Percentiles rank a stretch among this genome's conserved stretches.
Conservation (phyloP, 768 basidiomycete species). For the Amyloporia xantha region DNA sequence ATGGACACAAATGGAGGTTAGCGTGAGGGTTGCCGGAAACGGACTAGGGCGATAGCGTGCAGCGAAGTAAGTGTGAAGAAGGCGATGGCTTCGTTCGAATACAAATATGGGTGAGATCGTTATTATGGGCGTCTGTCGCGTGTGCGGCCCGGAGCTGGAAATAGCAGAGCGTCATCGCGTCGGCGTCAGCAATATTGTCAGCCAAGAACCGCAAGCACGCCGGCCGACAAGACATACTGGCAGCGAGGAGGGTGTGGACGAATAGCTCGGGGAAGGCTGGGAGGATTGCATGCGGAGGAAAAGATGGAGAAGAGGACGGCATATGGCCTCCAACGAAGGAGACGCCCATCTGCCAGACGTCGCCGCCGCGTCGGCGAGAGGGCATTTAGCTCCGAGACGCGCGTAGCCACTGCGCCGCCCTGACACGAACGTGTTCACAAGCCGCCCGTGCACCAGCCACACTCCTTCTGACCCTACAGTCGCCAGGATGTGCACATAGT, state of each 20-base stretch:
- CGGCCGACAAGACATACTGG: too few relatives aligned
- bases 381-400: too few relatives aligned
- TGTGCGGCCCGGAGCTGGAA: not conserved
- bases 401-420: too few relatives aligned
- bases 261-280: too few relatives aligned
- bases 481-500: too few relatives aligned
- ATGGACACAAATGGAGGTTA: not conserved
- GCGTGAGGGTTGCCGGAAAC: not conserved
- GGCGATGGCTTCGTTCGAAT: constrained; percentile 1
- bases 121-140: not conserved
- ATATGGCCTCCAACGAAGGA: too few relatives aligned
- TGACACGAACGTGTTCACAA: not conserved
- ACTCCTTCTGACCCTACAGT: not conserved
- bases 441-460: not conserved
- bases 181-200: not conserved
- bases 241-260: too few relatives aligned
- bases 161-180: not conserved
- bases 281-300: not conserved
- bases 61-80: not conserved
- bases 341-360: too few relatives aligned
- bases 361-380: too few relatives aligned
- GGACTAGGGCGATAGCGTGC: not conserved
- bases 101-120: not conserved
- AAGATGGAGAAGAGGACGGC: too few relatives aligned
- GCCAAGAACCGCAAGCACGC: not conserved